Evolutionary conservation across 2,329 filamentous ascomycete species (phyloP).

Genomic region (Clarireedia monteithiana): DNA sequence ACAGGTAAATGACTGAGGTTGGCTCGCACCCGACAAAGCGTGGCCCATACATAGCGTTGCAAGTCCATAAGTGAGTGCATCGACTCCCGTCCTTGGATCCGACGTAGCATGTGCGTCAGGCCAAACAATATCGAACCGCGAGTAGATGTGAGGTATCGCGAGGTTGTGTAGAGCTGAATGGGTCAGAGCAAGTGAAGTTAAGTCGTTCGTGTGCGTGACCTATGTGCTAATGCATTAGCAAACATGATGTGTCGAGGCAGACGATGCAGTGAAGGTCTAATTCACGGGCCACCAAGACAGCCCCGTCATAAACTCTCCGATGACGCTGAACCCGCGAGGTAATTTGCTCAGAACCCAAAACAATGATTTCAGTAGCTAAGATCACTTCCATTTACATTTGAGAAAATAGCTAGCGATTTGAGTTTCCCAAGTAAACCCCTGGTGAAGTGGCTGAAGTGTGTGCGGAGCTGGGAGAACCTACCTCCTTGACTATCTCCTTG

Average conservation of each 20-base stretch:
- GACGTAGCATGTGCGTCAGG: constrained; percentile 59
- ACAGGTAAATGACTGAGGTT: constrained; percentile 23
- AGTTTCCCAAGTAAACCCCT: no score
- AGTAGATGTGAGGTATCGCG: constrained; percentile 73
- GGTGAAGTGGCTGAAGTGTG: no score
- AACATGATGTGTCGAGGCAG: background rate
- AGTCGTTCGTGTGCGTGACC: constrained; percentile 75
- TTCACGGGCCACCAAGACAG: background rate
- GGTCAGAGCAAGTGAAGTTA: constrained; percentile 69
- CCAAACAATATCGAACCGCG: constrained; percentile 83
- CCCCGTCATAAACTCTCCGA: no score
- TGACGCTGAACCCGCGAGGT: no score
- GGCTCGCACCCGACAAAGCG: constrained; percentile 36
- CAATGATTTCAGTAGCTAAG: no score
- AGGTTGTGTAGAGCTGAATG: constrained; percentile 71
- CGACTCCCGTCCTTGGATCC: constrained; percentile 64
- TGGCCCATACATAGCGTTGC: constrained; percentile 72
- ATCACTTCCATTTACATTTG: no score
- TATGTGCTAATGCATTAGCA: constrained; percentile 29
- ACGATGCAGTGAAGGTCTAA: background rate
- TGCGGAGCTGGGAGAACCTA: constrained; percentile 29
- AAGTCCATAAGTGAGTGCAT: constrained; percentile 75
- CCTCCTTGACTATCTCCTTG: constrained; percentile 73
- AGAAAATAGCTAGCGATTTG: no score
- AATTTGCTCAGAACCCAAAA: no score